Percentiles rank a stretch among this genome's conserved stretches.
These are phyloP conservation scores for Alternaria novae-zelandiae DNA, from an alignment of 2,329 filamentous ascomycete species.

Conservation along the genomic window DNA sequence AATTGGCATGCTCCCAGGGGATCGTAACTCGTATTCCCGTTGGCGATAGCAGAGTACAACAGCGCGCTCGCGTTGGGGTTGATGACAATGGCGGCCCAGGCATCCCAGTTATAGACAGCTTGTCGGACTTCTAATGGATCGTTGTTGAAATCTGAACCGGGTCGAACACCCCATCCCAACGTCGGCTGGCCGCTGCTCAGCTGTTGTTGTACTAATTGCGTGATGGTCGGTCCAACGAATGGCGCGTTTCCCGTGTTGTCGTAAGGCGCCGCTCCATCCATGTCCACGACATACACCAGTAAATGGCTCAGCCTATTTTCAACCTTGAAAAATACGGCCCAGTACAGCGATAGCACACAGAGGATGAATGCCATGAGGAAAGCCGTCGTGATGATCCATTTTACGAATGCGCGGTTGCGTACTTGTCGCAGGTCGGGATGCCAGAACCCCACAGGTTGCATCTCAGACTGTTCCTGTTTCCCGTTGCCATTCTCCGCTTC, in stretches of 20 bases:
- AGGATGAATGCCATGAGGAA: slow-evolving; percentile 64
- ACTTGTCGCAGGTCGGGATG: slow-evolving; percentile 50
- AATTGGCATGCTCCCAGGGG: slow-evolving; percentile 65
- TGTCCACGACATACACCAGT: slow-evolving; percentile 66
- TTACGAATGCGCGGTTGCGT: slow-evolving; percentile 47
- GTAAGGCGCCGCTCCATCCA: slow-evolving; percentile 65
- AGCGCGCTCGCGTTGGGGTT: slow-evolving; percentile 67
- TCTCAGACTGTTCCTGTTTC: slow-evolving; percentile 22
- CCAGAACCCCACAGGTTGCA: slow-evolving; percentile 55
- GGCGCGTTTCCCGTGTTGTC: slow-evolving; percentile 51
- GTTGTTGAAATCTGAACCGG: slow-evolving; percentile 60
- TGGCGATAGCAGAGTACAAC: slow-evolving; percentile 61
- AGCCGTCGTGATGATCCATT: slow-evolving; percentile 54
- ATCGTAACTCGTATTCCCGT: slow-evolving; percentile 65
- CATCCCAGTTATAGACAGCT: slow-evolving; percentile 64
- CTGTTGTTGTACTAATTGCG: slow-evolving; percentile 54
- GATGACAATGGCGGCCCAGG: slow-evolving; percentile 67
- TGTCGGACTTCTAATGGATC: slow-evolving; percentile 64
- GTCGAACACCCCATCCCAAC: slow-evolving; percentile 59
- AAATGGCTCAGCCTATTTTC: slow-evolving; percentile 54
- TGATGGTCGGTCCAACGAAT: slow-evolving; percentile 64
- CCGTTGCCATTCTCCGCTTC: slow-evolving; percentile 13
- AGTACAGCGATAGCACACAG: slow-evolving; percentile 65
- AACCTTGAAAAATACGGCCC: slow-evolving; percentile 62
- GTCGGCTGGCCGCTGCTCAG: slow-evolving; percentile 46